Evolutionary conservation across 106 monocot species (phyloP).

Genomic region (Apostasia ramifera): DNA sequence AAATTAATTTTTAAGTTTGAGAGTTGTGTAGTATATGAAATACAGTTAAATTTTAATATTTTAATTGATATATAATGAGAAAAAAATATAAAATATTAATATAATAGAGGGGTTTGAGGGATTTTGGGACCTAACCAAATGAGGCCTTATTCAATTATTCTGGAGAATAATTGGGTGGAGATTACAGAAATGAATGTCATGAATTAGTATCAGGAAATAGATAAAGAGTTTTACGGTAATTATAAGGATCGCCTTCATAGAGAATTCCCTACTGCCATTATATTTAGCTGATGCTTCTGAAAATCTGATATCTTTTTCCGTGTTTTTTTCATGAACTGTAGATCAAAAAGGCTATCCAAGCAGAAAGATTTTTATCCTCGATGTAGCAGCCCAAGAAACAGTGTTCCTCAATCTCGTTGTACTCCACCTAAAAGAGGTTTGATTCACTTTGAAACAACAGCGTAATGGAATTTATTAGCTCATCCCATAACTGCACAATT

Average conservation of each 20-base stretch:
- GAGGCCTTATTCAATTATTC: too few relatives aligned
- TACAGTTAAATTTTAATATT: too few relatives aligned
- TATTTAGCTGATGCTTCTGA: neutral
- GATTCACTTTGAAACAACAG: neutral
- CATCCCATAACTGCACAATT: neutral
- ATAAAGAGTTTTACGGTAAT: too few relatives aligned
- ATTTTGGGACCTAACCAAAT: too few relatives aligned
- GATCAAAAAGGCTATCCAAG: conserved; percentile 45
- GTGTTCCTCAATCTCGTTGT: conserved; percentile 82
- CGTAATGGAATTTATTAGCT: neutral
- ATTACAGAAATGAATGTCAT: too few relatives aligned
- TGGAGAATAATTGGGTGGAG: too few relatives aligned
- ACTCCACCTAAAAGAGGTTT: conserved; percentile 95
- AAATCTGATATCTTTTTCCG: neutral
- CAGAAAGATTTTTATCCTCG: conserved; percentile 58
- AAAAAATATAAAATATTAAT: too few relatives aligned
- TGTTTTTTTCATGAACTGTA: conserved; percentile 23
- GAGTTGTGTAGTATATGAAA: too few relatives aligned
- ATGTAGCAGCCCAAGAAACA: conserved; percentile 62
- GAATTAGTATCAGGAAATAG: too few relatives aligned
- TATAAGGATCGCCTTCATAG: neutral
- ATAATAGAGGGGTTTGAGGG: too few relatives aligned
- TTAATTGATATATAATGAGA: too few relatives aligned
- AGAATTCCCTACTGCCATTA: neutral
- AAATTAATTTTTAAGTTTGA: too few relatives aligned